A percentile compares a stretch with the other conserved stretches of the same genome.
phyloP scores from a whole-genome alignment of 2,329 filamentous ascomycete genomes.

The Monosporascus sp. region DNA sequence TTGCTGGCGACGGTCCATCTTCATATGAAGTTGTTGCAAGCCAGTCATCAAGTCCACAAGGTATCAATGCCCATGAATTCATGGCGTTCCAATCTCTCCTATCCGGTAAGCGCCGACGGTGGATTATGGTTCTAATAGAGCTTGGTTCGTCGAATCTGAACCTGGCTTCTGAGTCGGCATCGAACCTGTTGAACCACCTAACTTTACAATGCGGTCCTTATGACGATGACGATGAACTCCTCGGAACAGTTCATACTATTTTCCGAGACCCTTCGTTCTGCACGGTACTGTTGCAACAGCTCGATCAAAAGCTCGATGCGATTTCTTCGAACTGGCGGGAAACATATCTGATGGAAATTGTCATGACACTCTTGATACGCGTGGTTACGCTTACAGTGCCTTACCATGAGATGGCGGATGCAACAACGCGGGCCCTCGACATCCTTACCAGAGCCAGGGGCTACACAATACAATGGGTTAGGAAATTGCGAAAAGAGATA shows the following conservation, averaged over 20 bases:
- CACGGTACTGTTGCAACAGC: slow-evolving; percentile 36
- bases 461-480: slow-evolving; percentile 46
- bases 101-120: slow-evolving; percentile 41
- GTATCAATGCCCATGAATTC: slow-evolving; percentile 47
- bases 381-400: slow-evolving; percentile 18
- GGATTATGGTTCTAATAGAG: slow-evolving; percentile 45
- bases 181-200: slow-evolving; percentile 46
- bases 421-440: slow-evolving; percentile 9
- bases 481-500: slow-evolving; percentile 40
- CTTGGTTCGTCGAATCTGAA: slow-evolving; percentile 52
- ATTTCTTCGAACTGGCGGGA: slow-evolving; percentile 58
- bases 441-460: slow-evolving; percentile 38
- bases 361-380: slow-evolving; percentile 48
- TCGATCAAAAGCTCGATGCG: slow-evolving; percentile 36
- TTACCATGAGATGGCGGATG: slow-evolving; percentile 1
- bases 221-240: slow-evolving; percentile 15
- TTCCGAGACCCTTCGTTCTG: slow-evolving; percentile 50
- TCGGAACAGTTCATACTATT: slow-evolving; percentile 43
- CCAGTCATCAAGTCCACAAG: slow-evolving; percentile 41
- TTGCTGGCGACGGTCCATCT: slow-evolving; percentile 35
- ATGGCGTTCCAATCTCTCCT: slow-evolving; percentile 44
- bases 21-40: slow-evolving; percentile 51
- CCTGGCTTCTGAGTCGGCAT: slow-evolving; percentile 50
- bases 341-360: slow-evolving; percentile 49
- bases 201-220: slow-evolving; percentile 51